Evolutionary conservation across 148 eudicot genomes (phyloP).

Genomic region (Arctostaphylos glauca): DNA sequence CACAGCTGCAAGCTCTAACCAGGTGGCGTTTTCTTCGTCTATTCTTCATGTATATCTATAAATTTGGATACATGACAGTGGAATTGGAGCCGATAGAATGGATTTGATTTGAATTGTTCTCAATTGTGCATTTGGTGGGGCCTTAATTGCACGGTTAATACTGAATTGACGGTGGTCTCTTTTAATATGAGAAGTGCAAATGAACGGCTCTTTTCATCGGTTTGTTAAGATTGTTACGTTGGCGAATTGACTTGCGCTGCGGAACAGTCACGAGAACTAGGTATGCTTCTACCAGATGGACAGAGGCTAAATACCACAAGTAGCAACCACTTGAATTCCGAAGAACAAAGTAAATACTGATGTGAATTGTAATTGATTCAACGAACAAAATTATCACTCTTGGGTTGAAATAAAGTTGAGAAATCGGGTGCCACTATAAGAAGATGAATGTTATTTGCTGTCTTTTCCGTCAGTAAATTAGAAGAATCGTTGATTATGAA

Average conservation of each 20-base stretch:
- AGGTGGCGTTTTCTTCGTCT: conserved; percentile 5
- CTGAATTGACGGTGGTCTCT: background rate
- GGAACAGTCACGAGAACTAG: background rate
- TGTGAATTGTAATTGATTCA: background rate
- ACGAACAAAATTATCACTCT: background rate
- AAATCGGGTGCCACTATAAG: background rate
- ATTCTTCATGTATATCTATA: background rate
- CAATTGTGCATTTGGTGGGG: too few relatives aligned
- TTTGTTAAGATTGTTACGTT: too few relatives aligned
- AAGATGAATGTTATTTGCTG: background rate
- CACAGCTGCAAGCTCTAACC: conserved; percentile 18
- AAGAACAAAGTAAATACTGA: background rate
- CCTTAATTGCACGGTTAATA: too few relatives aligned
- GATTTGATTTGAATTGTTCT: background rate
- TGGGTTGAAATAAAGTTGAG: background rate
- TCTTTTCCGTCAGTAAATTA: background rate
- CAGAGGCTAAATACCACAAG: background rate
- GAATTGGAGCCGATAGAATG: background rate
- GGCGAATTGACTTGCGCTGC: too few relatives aligned
- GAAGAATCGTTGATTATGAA: background rate
- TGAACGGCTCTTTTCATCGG: too few relatives aligned
- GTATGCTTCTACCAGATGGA: background rate
- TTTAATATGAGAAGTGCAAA: too few relatives aligned
- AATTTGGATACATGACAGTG: background rate
- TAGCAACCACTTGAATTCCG: background rate